Base-by-base conservation (phyloP, 305 asterid genomes). In the Fraxinus sp. region DNA sequence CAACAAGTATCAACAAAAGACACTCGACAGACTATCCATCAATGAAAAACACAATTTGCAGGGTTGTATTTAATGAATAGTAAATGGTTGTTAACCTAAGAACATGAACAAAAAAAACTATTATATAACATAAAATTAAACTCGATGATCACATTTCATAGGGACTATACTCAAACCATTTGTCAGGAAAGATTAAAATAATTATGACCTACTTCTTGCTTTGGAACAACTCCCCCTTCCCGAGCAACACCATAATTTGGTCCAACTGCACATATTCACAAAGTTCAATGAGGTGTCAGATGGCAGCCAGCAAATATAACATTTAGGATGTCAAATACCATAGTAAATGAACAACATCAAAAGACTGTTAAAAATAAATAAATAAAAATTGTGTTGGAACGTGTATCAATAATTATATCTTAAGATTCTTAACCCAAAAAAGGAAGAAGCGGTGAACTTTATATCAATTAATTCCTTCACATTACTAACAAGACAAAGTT, bases 141-240 rank as follows among this genome's bases (percentile, higher is more conserved):
- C 44, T 71, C 24, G 3, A 32, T 6, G 44, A 30, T 71, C 78
- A 82, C 72, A 64, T 80, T 49, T 28, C 6, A 71, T 75, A 30
- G 83, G 84, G 76, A 78, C 79, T 85, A 33, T 73, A 44, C 79
- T 82, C 80, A 85, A 80, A 80, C 28, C 68, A 82, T 82, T 71
- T 72, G 30, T 20, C 3, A 4, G 68, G 28, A 57, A 57, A 20
- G 66, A 57, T 18, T 81, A 85, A 72, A 80, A 33, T 76, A 77
- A 82, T 55, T 71, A 81, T 79, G 55, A 41, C 94, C 77, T 89
- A 92, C 97, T 82, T 89, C 89, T 82, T 86, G 39, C 68, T 78
- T 78, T 74, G 82, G 86, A 76, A 87, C 74, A 78, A 87, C 85
- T 70, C 85, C 86, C 22, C 78, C 84, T 81, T 83, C 86, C 71